Evolutionary conservation across 2,329 filamentous ascomycete genomes (phyloP).

Genomic region (Botrytis medusae): DNA sequence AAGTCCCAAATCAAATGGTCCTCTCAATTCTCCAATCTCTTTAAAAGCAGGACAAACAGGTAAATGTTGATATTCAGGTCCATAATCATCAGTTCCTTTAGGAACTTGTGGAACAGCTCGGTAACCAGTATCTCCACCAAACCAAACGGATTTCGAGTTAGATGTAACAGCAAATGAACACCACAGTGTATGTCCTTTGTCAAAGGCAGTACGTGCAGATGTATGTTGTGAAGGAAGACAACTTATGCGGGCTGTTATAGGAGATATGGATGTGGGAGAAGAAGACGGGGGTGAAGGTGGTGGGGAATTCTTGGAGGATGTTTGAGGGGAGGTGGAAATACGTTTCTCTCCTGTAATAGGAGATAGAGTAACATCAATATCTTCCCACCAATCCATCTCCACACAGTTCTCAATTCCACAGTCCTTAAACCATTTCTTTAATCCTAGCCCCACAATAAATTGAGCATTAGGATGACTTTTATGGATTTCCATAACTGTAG

Average conservation of each 20-base stretch:
- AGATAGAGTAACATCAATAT: conserved; percentile 68
- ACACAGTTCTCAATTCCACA: conserved; percentile 74
- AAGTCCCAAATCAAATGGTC: conserved; percentile 86
- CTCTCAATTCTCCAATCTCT: conserved; percentile 75
- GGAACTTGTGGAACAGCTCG: conserved; percentile 69
- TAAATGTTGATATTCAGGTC: conserved; percentile 60
- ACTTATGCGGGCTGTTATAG: conserved; percentile 69
- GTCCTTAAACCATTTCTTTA: conserved; percentile 77
- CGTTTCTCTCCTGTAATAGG: conserved; percentile 39
- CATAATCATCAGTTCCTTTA: conserved; percentile 67
- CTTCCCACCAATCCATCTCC: conserved; percentile 95
- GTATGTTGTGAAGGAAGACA: conserved; percentile 86
- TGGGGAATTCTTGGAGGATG: conserved; percentile 34
- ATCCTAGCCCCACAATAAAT: conserved; percentile 83
- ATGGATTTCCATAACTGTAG: conserved; percentile 69
- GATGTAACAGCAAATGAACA: conserved; percentile 79
- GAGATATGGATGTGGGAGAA: conserved; percentile 34
- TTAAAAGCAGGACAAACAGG: conserved; percentile 82
- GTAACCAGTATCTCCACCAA: conserved; percentile 90
- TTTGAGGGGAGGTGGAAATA: conserved; percentile 32
- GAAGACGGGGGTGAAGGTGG: conserved; percentile 25
- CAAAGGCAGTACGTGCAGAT: conserved; percentile 62
- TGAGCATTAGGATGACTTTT: conserved; percentile 73
- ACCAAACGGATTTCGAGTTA: conserved; percentile 77
- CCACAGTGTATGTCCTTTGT: conserved; percentile 80